phyloP scores from a whole-genome alignment of 805 yeast genomes.

The Ogataea trehaloabstinens region DNA sequence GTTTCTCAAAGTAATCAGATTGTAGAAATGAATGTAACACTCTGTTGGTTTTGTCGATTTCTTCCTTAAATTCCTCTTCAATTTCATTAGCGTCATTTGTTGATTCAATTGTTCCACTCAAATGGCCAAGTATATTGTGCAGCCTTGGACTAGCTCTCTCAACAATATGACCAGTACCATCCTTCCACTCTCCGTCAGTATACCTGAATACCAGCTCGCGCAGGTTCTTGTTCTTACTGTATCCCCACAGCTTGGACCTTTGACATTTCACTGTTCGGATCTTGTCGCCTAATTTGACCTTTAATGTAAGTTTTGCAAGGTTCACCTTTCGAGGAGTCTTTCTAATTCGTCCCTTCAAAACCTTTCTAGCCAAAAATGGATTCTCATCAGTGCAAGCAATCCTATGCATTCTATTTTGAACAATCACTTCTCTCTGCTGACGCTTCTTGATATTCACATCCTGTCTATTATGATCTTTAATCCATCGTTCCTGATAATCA shows the following conservation, averaged over 20 bases:
- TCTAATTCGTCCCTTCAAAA: constrained; percentile 58
- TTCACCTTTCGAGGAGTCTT: constrained; percentile 48
- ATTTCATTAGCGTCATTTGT: background rate
- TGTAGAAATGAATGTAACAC: constrained; percentile 48
- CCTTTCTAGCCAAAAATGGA: constrained; percentile 26
- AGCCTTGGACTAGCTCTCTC: constrained; percentile 41
- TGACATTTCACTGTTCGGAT: constrained; percentile 55
- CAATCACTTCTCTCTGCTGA: constrained; percentile 33
- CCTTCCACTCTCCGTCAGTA: constrained; percentile 70
- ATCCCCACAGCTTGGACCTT: constrained; percentile 90
- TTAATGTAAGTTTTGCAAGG: constrained; percentile 55
- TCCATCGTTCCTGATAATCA: constrained; percentile 46
- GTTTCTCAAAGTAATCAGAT: constrained; percentile 52
- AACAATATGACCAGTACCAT: constrained; percentile 74
- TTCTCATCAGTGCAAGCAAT: constrained; percentile 44
- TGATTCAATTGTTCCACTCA: background rate
- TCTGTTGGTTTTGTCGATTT: constrained; percentile 40
- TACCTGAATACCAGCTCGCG: constrained; percentile 65
- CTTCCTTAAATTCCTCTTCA: constrained; percentile 35
- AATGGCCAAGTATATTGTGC: background rate
- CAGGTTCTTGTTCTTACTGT: constrained; percentile 61
- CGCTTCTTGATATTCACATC: constrained; percentile 30
- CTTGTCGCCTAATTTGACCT: constrained; percentile 59
- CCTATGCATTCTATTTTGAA: constrained; percentile 35
- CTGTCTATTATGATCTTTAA: constrained; percentile 42